Percentiles rank a stretch among this genome's conserved stretches.
phyloP scores from a whole-genome alignment of 495 filamentous ascomycete genomes.

The Aspergillus nidulans region DNA sequence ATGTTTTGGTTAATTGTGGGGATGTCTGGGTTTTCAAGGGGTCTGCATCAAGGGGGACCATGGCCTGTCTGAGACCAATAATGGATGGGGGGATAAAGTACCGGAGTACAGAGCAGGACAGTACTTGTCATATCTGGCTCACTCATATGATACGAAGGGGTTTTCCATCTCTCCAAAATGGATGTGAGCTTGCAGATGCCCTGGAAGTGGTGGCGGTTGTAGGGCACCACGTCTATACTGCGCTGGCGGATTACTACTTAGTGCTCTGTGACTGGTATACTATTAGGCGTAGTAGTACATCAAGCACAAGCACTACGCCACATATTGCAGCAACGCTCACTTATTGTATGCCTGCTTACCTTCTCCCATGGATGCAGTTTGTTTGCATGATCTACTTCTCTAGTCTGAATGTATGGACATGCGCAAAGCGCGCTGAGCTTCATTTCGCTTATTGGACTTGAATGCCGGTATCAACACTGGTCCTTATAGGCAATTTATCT shows the following conservation, averaged over 20 bases:
- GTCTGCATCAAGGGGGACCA: not conserved
- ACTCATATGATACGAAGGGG: not conserved
- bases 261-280: slow-evolving; percentile 1
- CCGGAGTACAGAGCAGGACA: not conserved
- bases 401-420: not conserved
- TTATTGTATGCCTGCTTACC: not conserved
- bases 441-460: not conserved
- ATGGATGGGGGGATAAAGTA: not conserved
- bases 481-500: not conserved
- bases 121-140: slow-evolving; percentile 1
- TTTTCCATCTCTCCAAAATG: not conserved
- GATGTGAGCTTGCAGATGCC: slow-evolving; percentile 3
- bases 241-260: slow-evolving; percentile 11
- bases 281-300: not conserved
- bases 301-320: not conserved
- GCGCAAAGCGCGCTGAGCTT: slow-evolving; percentile 2
- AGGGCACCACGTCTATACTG: slow-evolving; percentile 20
- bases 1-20: slow-evolving; percentile 12
- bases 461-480: not conserved
- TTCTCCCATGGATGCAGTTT: not conserved
- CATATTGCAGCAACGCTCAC: not conserved
- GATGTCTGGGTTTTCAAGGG: slow-evolving; percentile 1
- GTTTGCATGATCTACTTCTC: not conserved
- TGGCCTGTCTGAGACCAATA: not conserved
- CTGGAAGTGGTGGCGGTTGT: slow-evolving; percentile 9